phyloP scores from a whole-genome alignment of 2,329 filamentous ascomycete species.

The Colletotrichum incanum region DNA sequence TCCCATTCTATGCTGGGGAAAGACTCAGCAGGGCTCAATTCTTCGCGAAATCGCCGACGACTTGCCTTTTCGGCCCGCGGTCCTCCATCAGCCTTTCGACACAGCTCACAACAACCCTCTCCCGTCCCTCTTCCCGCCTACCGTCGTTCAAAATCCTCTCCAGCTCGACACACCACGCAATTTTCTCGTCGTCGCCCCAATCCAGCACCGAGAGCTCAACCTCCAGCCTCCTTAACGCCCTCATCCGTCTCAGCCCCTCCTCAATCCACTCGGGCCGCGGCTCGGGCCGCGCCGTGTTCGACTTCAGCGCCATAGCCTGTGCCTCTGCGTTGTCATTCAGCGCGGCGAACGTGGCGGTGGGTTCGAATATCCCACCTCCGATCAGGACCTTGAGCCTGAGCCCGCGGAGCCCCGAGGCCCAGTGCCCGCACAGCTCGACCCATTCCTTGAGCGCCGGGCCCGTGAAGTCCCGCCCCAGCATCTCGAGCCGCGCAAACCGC shows the following conservation, averaged over 20 bases:
- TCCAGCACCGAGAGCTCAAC: constrained; percentile 56
- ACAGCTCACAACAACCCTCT: constrained; percentile 47
- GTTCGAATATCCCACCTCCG: constrained; percentile 46
- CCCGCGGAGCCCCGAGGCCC: constrained; percentile 55
- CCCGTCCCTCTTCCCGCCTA: constrained; percentile 24
- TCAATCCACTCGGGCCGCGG: constrained; percentile 50
- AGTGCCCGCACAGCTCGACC: constrained; percentile 55
- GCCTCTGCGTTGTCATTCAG: constrained; percentile 38
- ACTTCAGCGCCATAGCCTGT: constrained; percentile 44
- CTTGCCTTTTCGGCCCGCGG: constrained; percentile 16
- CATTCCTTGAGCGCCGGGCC: constrained; percentile 52
- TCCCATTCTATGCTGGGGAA: background rate
- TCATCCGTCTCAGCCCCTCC: constrained; percentile 52
- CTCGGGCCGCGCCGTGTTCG: constrained; percentile 28
- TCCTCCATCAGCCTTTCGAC: constrained; percentile 46
- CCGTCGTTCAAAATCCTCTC: constrained; percentile 49
- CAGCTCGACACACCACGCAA: constrained; percentile 55
- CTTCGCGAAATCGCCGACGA: constrained; percentile 6
- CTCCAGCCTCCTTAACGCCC: constrained; percentile 55
- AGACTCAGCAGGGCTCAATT: background rate
- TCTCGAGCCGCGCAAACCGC: constrained; percentile 59
- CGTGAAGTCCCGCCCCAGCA: constrained; percentile 56
- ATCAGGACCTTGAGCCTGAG: constrained; percentile 58
- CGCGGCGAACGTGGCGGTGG: constrained; percentile 27
- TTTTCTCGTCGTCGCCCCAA: constrained; percentile 52